phyloP scores from a whole-genome alignment of 1,139 yeast genomes.

The Taphrina deformans region DNA sequence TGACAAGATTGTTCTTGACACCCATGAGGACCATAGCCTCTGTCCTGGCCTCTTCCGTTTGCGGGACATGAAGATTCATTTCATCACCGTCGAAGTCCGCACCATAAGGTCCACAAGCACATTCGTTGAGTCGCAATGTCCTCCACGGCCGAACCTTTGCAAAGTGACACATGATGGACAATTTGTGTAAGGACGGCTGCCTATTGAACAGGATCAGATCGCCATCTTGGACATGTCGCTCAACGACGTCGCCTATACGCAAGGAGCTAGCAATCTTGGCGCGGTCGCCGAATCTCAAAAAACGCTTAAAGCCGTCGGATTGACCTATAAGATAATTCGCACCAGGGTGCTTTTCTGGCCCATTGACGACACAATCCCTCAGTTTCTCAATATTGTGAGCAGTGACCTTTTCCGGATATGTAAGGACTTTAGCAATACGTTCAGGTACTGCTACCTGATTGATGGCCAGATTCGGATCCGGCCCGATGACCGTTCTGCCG shows the following conservation, averaged over 20 bases:
- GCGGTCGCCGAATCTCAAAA: constrained; percentile 84
- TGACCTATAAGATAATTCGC: constrained; percentile 87
- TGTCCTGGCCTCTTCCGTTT: constrained; percentile 97
- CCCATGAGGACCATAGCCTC: constrained; percentile 98
- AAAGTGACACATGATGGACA: constrained; percentile 90
- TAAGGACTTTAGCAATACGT: constrained; percentile 88
- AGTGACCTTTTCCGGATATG: constrained; percentile 94
- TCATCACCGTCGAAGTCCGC: constrained; percentile 99
- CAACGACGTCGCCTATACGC: constrained; percentile 90
- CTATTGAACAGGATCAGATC: constrained; percentile 94
- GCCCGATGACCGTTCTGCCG: constrained; percentile 97
- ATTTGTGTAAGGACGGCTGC: constrained; percentile 94
- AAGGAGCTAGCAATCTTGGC: constrained; percentile 72
- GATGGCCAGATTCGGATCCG: constrained; percentile 91
- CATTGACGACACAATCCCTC: constrained; percentile 70
- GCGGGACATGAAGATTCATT: constrained; percentile 98
- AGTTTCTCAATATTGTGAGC: constrained; percentile 79
- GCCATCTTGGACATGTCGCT: constrained; percentile 95
- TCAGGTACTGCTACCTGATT: constrained; percentile 96
- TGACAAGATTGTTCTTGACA: constrained; percentile 86
- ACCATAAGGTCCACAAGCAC: constrained; percentile 98
- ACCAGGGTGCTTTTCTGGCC: constrained; percentile 91
- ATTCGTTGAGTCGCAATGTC: constrained; percentile 93
- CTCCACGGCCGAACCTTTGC: constrained; percentile 98
- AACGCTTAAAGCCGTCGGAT: constrained; percentile 82